Base-by-base conservation (phyloP, 129 eudicot species). In the Logfia minima region DNA sequence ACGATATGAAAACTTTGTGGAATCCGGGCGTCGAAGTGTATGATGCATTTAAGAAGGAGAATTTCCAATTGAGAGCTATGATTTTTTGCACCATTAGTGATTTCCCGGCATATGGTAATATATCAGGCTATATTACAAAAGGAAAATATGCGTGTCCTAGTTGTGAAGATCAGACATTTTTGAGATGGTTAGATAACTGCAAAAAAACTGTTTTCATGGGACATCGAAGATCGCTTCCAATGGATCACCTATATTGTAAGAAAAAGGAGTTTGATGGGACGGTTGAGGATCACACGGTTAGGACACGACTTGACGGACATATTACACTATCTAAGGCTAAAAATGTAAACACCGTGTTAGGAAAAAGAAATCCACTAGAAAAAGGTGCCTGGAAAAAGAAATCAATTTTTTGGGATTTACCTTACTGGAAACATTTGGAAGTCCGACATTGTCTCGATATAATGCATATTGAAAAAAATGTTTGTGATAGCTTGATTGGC, bases 401-500 rank as follows among this genome's bases (percentile, higher is more conserved):
- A 32, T 71, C 41, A 23, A 24, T 17, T 13, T 52, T 52, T 24
- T 71, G 26, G 45, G 63, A 71, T 7, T 71, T 71, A 71, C 26
- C 41, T 8, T 71, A 71, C 16, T 51, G 8, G 28, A 9, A 28
- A 19, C 1, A 16, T 26, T 71, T 71, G 8, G 39, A 26, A 48
- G 75, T 71, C 24, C 37, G 43, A 24, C 63, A 71, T 28, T 71
- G 45, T 19, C 22, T 26, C 6, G 63, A 71, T 13, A 22, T 32
- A 4, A 32, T 32, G 35, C 35, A 32, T 32, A 32, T 32, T 32
- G 35, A 32, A 32, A 32, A 32, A 68, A 68, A 68, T 22, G 58
- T 41, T 18, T 68, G 73, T 68, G 56, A 68, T 21, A 68, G 58
- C 4, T 68, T 68, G 73, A 19, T 68, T 4, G 73, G 34, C 0